Percentiles rank a stretch among this genome's conserved stretches.
phyloP scores from a whole-genome alignment of 495 filamentous ascomycete genomes.

The Cercophora samala region DNA sequence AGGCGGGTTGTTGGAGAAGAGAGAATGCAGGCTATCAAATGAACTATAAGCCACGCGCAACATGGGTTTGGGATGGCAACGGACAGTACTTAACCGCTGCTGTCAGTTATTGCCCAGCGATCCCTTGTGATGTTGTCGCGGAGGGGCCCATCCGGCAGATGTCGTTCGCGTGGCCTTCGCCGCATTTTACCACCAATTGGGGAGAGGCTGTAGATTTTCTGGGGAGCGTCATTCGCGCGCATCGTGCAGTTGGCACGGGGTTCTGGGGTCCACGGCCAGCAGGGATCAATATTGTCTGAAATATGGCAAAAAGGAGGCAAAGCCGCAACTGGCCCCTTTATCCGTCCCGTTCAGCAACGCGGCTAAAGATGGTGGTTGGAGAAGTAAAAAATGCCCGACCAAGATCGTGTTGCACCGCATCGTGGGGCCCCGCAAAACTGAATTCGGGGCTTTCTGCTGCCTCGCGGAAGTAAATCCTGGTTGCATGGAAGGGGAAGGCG shows the following conservation, averaged over 20 bases:
- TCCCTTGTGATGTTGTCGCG: background rate
- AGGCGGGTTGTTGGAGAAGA: background rate
- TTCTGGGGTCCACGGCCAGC: conserved; percentile 5
- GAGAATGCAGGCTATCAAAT: background rate
- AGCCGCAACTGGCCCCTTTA: conserved; percentile 13
- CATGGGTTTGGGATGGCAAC: background rate
- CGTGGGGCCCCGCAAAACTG: conserved; percentile 12
- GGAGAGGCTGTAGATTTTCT: background rate
- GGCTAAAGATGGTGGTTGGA: conserved; percentile 18
- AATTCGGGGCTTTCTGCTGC: background rate
- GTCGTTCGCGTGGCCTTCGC: background rate
- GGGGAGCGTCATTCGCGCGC: conserved; percentile 17
- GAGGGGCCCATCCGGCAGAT: conserved; percentile 11
- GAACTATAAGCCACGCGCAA: background rate
- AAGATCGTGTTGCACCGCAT: conserved; percentile 12
- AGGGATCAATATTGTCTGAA: conserved; percentile 10
- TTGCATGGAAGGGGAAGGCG: background rate
- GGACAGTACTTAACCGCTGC: conserved; percentile 7
- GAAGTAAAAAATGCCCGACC: conserved; percentile 8
- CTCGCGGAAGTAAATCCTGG: background rate
- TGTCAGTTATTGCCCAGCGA: conserved; percentile 6
- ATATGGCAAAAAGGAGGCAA: conserved; percentile 17
- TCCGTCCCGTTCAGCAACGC: conserved; percentile 11
- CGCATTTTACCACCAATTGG: conserved; percentile 15
- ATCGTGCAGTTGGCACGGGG: background rate